Conservation (phyloP, 2,329 filamentous ascomycete species). For the Moelleriella libera region DNA sequence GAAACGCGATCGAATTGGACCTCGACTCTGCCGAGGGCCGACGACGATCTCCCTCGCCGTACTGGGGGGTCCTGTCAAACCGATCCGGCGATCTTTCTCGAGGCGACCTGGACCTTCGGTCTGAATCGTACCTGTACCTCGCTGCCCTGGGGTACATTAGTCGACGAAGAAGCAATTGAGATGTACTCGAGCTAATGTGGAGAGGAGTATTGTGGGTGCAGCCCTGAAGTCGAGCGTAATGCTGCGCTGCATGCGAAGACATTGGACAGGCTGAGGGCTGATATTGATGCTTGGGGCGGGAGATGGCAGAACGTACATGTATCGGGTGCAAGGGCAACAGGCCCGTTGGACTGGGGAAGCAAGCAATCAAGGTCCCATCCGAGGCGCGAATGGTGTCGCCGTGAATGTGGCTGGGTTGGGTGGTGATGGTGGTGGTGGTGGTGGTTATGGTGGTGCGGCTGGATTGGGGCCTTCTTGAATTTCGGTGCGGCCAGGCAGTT, state of each 20-base stretch:
- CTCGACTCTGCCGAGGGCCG: slow-evolving; percentile 48
- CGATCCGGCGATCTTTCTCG: slow-evolving; percentile 58
- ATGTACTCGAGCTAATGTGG: background rate
- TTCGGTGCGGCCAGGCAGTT: too few species aligned
- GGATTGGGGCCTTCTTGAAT: too few species aligned
- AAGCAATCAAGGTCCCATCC: background rate
- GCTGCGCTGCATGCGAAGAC: too few species aligned
- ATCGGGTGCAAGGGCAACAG: background rate
- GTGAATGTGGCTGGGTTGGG: too few species aligned
- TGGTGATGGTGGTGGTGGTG: too few species aligned
- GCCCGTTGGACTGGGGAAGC: slow-evolving; percentile 1
- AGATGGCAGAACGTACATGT: background rate
- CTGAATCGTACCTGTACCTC: slow-evolving; percentile 49
- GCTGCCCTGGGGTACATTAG: slow-evolving; percentile 24
- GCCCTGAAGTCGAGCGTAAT: background rate
- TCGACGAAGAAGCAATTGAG: too few species aligned
- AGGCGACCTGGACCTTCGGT: slow-evolving; percentile 49
- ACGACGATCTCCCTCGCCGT: slow-evolving; percentile 52
- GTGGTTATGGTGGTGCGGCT: too few species aligned
- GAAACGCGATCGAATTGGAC: slow-evolving; percentile 44
- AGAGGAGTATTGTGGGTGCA: background rate
- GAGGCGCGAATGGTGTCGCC: background rate
- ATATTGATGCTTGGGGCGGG: too few species aligned
- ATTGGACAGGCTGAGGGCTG: too few species aligned
- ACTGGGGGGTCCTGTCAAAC: slow-evolving; percentile 41